Evolutionary conservation across 208 protist species (phyloP).

Genomic region (Leishmania arabica): DNA sequence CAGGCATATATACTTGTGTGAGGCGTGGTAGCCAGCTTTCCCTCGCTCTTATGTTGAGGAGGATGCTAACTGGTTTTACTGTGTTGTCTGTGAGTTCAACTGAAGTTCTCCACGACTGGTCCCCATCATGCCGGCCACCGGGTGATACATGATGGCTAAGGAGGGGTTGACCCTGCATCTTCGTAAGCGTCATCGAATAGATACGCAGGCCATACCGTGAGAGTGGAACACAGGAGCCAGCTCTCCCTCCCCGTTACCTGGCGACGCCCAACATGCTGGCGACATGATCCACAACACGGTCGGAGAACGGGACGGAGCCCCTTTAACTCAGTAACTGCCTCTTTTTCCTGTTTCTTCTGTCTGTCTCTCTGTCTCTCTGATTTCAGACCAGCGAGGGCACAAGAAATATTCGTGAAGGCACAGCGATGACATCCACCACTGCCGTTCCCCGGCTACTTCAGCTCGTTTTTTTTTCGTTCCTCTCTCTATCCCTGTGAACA

Average conservation of each 20-base stretch:
- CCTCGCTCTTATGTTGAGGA: not conserved
- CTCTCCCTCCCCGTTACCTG: not conserved
- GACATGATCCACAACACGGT: not conserved
- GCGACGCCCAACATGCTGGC: not conserved
- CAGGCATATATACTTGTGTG: not conserved
- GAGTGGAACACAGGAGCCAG: not conserved
- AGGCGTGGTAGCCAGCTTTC: not conserved
- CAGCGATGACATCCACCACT: not conserved
- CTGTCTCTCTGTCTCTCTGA: not conserved
- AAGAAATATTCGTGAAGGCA: not conserved
- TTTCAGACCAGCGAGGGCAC: not conserved
- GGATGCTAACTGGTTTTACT: not conserved
- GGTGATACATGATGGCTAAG: not conserved
- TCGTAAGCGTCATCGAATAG: not conserved
- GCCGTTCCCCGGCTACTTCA: not conserved
- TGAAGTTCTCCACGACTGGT: not conserved
- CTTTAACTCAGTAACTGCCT: not conserved
- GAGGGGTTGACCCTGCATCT: not conserved
- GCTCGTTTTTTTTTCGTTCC: not conserved
- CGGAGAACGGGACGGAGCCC: not conserved
- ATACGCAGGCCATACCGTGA: not conserved
- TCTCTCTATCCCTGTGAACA: not conserved
- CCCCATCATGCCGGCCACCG: not conserved
- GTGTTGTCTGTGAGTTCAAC: not conserved
- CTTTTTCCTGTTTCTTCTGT: not conserved